A percentile compares a stretch with the other conserved stretches of the same genome.
Evolutionary conservation across 768 basidiomycete species (phyloP).

Genomic region (Podaxis sp.): DNA sequence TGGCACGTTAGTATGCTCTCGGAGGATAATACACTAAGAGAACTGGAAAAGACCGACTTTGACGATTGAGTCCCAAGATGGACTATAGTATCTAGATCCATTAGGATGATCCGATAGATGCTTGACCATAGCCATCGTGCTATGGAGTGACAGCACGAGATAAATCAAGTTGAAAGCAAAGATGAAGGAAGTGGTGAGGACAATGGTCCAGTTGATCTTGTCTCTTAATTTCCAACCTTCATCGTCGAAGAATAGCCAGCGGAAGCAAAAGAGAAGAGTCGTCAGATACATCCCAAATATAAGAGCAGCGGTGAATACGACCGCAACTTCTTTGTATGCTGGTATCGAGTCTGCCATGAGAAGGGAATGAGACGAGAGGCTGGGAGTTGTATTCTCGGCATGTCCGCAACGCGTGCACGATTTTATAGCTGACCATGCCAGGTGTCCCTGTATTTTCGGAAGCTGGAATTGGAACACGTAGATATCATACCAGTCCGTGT

Average conservation of each 20-base stretch:
- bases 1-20: background rate
- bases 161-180: background rate
- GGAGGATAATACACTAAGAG: background rate
- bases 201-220: background rate
- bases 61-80: background rate
- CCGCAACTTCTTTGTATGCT: background rate
- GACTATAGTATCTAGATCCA: background rate
- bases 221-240: slow-evolving; percentile 11
- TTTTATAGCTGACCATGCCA: background rate
- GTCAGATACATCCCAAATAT: background rate
- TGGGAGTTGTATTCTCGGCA: background rate
- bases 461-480: background rate
- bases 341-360: background rate
- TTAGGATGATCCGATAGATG: background rate
- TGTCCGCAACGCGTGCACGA: no score
- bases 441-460: background rate
- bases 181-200: background rate
- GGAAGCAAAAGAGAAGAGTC: background rate
- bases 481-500: background rate
- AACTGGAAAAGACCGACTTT: background rate
- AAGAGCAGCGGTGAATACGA: background rate
- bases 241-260: slow-evolving; percentile 1
- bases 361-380: background rate
- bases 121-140: background rate
- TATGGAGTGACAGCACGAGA: background rate